Evolutionary conservation across 768 basidiomycete genomes (phyloP), one percentile per base, ranked within the genome.

Genomic region (Baorangia bicolor): DNA sequence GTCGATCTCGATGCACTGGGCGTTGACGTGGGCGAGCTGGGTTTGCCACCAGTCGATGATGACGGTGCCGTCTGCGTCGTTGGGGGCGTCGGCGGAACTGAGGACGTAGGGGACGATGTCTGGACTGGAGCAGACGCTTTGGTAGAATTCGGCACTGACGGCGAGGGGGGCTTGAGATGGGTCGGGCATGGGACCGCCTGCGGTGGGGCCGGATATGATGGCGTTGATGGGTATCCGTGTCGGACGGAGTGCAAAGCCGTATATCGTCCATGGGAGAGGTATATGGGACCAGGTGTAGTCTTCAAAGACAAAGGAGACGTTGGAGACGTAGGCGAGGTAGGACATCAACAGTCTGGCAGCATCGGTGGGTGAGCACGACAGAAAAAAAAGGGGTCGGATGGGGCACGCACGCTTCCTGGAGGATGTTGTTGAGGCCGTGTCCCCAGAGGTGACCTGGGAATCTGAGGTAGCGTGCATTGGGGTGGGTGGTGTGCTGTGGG

Each of bases 391-490:
- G 10, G 31, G 23, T 4, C 1, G 5, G 12, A 25, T 1, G 14
- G 48, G 4, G 1, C 20, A 77, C 82, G 57, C 63, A 85, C 83
- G 77, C 73, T 76, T 86, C 83, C 66, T 85, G 82, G 25, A 86
- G 70, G 28, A 85, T 66, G 52, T 86, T 86, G 66, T 85, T 85
- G 53, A 85, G 73, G 1, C 85, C 85, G 51, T 80, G 81, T 0
- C 81, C 83, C 82, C 82, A 84, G 6, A 84, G 51, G 56, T 84
- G 82, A 20, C 76, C 76, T 1, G 81, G 78, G 58, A 84, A 85
- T 27, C 77, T 64, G 30, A 86, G 58, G 56, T 78, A 85, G 43
- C 66, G 66, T 10, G 47, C 40, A 18, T 50, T 10, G 1, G 40
- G 4, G 13, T n/a, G 40, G 0, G 59, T n/a, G 39, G 73, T 60